phyloP scores from a whole-genome alignment of 345 rosid species.

The Erysimum cheiranthoides region DNA sequence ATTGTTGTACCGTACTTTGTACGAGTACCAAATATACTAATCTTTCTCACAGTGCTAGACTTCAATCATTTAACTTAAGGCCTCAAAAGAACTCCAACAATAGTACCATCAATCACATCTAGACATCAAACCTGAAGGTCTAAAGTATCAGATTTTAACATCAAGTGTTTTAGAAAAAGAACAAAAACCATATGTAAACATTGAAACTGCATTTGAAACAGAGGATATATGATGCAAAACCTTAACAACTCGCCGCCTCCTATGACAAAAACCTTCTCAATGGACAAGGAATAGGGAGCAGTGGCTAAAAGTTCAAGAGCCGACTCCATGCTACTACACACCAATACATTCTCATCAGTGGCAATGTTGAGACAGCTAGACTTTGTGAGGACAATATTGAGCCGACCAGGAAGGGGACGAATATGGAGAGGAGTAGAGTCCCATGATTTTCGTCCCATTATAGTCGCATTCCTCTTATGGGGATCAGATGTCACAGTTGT shows the following conservation, averaged over 20 bases:
- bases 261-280: conserved; percentile 74
- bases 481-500: conserved; percentile 58
- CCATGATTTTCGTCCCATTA: conserved; percentile 92
- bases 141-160: background rate
- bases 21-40: background rate
- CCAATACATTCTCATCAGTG: conserved; percentile 62
- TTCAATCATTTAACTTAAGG: background rate
- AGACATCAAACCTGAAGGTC: conserved; percentile 1
- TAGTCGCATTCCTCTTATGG: conserved; percentile 64
- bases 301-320: conserved; percentile 70
- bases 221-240: conserved; percentile 51
- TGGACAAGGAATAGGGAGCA: conserved; percentile 52
- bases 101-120: background rate
- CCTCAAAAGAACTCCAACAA: background rate
- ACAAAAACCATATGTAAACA: background rate
- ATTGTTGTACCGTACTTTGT: background rate
- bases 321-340: conserved; percentile 57
- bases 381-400: conserved; percentile 72
- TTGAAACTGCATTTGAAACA: too few species aligned
- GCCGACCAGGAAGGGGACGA: conserved; percentile 77
- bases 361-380: conserved; percentile 51
- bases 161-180: background rate
- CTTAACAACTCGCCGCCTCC: conserved; percentile 84
- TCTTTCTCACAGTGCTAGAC: background rate
- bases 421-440: conserved; percentile 65